Conservation (phyloP, 441 rosid genomes). For the Aleurites moluccanus region DNA sequence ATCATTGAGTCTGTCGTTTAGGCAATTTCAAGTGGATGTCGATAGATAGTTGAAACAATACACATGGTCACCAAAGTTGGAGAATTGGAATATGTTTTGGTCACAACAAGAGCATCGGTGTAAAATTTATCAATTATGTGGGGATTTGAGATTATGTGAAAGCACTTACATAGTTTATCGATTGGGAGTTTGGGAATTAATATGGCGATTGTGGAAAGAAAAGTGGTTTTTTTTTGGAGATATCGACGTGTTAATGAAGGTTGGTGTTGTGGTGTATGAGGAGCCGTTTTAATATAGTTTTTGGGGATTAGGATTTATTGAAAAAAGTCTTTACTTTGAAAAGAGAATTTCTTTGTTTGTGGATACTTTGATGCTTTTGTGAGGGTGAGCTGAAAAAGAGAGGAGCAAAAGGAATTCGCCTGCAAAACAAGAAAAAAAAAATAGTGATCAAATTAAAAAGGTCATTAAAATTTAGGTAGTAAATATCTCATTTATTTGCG, state of each 20-base stretch:
- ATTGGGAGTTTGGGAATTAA: constrained; percentile 55
- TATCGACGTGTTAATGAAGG: constrained; percentile 48
- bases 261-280: constrained; percentile 50
- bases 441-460: too few relatives aligned
- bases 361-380: too few relatives aligned
- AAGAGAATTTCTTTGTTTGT: too few relatives aligned
- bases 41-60: constrained; percentile 62
- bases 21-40: constrained; percentile 50
- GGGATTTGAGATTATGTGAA: constrained; percentile 58
- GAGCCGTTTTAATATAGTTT: constrained; percentile 31
- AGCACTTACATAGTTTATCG: constrained; percentile 12
- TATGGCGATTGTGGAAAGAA: constrained; percentile 55
- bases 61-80: constrained; percentile 61
- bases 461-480: too few relatives aligned
- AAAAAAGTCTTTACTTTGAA: constrained; percentile 44
- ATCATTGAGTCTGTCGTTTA: constrained; percentile 41
- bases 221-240: constrained; percentile 30
- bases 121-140: constrained; percentile 62
- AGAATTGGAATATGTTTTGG: constrained; percentile 78
- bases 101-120: constrained; percentile 61
- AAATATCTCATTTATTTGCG: too few relatives aligned
- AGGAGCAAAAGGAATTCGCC: too few relatives aligned
- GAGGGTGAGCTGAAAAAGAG: too few relatives aligned
- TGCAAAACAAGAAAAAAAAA: too few relatives aligned
- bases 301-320: constrained; percentile 50